Percentiles rank a stretch among this genome's conserved stretches.
Conservation (phyloP, 345 rosid species). For the Dipteronia sinensis region DNA sequence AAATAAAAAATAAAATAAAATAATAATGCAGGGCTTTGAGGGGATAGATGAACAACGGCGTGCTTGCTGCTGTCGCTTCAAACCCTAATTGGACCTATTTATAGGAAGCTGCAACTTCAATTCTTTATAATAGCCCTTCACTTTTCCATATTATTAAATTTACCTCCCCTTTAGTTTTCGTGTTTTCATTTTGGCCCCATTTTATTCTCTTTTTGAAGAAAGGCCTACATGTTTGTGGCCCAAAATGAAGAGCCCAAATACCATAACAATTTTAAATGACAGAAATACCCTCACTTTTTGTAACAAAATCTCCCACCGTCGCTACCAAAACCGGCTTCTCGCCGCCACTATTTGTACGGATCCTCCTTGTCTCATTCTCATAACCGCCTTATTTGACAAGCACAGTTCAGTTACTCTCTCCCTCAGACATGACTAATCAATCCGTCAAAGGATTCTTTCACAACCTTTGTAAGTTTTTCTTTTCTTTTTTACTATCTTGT, state of each 20-base stretch:
- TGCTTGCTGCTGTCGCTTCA: neutral
- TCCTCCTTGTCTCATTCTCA: neutral
- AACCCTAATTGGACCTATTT: slow-evolving; percentile 12
- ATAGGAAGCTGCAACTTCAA: neutral
- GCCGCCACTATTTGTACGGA: neutral
- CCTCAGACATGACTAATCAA: slow-evolving; percentile 14
- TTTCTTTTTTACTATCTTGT: neutral
- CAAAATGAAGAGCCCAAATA: neutral
- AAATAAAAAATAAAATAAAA: neutral
- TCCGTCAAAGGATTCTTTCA: slow-evolving; percentile 27
- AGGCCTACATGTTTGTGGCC: neutral
- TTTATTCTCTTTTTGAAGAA: too few species aligned
- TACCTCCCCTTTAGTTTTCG: neutral
- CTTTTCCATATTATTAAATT: neutral
- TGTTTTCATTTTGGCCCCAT: neutral
- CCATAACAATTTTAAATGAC: neutral
- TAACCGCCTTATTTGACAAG: neutral
- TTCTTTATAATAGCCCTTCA: neutral
- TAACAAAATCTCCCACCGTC: neutral
- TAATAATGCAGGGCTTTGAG: too few species aligned
- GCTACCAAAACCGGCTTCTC: neutral
- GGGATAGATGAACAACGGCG: neutral
- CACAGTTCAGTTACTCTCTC: neutral
- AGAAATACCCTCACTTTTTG: neutral
- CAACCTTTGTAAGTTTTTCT: slow-evolving; percentile 14